phyloP scores from a whole-genome alignment of 805 yeast species.

The Candida jianshihensis region DNA sequence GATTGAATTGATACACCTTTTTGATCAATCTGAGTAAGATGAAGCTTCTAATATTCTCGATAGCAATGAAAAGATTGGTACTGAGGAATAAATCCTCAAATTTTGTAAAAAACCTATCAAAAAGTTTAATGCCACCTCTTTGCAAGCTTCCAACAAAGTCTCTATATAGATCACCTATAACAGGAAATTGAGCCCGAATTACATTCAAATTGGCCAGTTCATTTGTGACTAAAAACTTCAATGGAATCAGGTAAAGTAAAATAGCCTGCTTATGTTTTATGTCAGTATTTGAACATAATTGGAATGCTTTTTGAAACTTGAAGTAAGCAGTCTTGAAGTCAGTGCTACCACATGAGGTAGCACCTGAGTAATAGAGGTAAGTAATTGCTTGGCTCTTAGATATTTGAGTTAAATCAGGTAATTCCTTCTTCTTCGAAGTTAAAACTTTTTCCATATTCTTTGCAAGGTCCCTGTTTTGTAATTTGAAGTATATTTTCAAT shows the following conservation, averaged over 20 bases:
- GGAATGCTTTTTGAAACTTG: conserved; percentile 43
- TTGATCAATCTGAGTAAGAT: conserved; percentile 47
- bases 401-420: conserved; percentile 41
- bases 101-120: conserved; percentile 36
- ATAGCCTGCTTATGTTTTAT: conserved; percentile 30
- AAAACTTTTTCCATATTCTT: conserved; percentile 68
- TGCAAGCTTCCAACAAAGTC: conserved; percentile 23
- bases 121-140: conserved; percentile 50
- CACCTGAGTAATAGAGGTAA: conserved; percentile 64
- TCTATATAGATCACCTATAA: conserved; percentile 36
- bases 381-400: conserved; percentile 50
- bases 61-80: conserved; percentile 52
- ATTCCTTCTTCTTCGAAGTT: conserved; percentile 40
- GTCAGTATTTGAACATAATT: conserved; percentile 10
- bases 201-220: conserved; percentile 37
- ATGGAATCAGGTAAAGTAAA: conserved; percentile 55
- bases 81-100: conserved; percentile 46
- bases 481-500: conserved; percentile 59
- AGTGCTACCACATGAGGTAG: conserved; percentile 57
- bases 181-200: conserved; percentile 34
- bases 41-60: conserved; percentile 43
- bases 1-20: conserved; percentile 22
- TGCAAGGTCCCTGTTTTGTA: conserved; percentile 66
- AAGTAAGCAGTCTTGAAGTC: conserved; percentile 45
- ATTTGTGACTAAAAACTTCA: conserved; percentile 43